Evolutionary conservation across 768 basidiomycete genomes (phyloP), one percentile per base, ranked within the genome.

Genomic region (Rhizopogon vesiculosus): DNA sequence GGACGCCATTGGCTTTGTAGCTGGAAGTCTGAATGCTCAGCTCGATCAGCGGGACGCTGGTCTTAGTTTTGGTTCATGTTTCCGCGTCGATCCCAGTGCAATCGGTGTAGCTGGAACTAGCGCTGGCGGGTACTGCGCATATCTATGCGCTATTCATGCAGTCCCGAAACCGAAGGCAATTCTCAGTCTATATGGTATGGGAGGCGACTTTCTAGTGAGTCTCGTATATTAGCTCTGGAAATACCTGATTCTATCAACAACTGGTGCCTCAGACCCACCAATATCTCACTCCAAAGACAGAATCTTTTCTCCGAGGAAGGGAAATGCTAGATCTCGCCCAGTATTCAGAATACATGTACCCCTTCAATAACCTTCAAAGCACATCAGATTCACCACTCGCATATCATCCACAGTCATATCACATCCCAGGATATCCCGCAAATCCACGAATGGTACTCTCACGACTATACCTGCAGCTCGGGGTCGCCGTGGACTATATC

Each of bases 61-160:
- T 48, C 22, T 43, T 44, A 39, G 22, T 33, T 31, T 33, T 22
- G 19, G 18, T 31, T n/a, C 46, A 19, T 29, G 25, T 35, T 77
- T 74, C 56, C 66, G 64, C 38, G 62, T 87, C 35, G 76, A 85
- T 59, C 41, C 68, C 15, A 59, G 73, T 1, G 64, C 74, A 2
- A 72, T 87, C 13, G 79, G 75, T 0, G 83, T 82, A 2, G 70
- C 78, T 4, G 87, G 86, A 1, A 74, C 76, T 13, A 86, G 84
- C 58, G 79, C 83, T 0, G 86, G 86, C 9, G 84, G 82, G 1
- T 67, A 80, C n/a, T 84, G 84, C 57, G 82, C 83, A 1, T 85
- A 84, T 61, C 74, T 87, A 10, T 80, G 83, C 16, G 83, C 78
- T 9, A 69, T 78, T 38, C 77, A 86, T 61, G 80, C 76, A 5